Evolutionary conservation across 148 eudicot species (phyloP).

Genomic region (Spergularia marina): DNA sequence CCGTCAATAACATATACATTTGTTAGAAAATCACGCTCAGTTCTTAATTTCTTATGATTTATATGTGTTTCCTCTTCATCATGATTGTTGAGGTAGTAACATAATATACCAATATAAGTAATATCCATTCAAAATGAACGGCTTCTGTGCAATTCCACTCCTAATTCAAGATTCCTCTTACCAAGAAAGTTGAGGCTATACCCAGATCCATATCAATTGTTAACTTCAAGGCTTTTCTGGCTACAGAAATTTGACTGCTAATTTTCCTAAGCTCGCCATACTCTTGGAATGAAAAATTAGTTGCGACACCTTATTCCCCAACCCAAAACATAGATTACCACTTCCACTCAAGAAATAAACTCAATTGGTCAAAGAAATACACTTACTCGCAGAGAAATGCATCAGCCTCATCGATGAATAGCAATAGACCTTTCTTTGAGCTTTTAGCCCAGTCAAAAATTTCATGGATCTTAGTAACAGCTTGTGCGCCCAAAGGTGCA

Average conservation of each 20-base stretch:
- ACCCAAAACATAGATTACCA: not conserved
- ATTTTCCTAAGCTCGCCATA: too few relatives aligned
- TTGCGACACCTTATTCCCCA: conserved; percentile 4
- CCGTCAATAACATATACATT: not conserved
- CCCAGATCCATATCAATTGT: not conserved
- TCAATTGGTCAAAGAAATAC: not conserved
- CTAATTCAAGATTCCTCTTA: not conserved
- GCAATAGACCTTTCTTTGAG: conserved; percentile 81
- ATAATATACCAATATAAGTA: not conserved
- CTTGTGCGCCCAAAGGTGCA: conserved; percentile 93
- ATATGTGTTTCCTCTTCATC: too few relatives aligned
- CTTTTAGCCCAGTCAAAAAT: conserved; percentile 96
- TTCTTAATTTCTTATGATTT: not conserved
- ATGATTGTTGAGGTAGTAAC: not conserved
- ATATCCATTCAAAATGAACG: not conserved
- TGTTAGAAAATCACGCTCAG: not conserved
- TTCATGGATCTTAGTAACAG: conserved; percentile 95
- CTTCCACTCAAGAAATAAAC: not conserved
- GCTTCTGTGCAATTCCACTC: not conserved
- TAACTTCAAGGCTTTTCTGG: not conserved
- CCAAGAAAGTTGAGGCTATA: not conserved
- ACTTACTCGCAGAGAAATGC: conserved; percentile 98
- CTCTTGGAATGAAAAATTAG: not conserved
- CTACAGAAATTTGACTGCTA: not conserved
- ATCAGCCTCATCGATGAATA: conserved; percentile 97